Base-by-base conservation (phyloP, 106 monocot genomes). In the Platanthera zijinensis region DNA sequence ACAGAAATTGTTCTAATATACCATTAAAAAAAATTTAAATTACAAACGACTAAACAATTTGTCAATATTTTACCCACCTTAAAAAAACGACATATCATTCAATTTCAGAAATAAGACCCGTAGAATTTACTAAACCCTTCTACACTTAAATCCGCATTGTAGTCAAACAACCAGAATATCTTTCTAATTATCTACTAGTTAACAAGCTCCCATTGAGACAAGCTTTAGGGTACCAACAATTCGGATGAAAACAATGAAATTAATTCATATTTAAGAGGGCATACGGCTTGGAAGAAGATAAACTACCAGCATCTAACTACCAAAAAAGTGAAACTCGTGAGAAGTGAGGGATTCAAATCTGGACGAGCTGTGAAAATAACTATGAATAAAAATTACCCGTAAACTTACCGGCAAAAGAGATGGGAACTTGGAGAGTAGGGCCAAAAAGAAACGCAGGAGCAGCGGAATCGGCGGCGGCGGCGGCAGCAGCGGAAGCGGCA, bases 361-460 rank as follows among this genome's bases (percentile, higher is more conserved):
- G 21, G 51, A 71, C 15, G 17, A 48, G 21, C 15, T 48, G 8
- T 19, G 51, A 19, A 72, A 51, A 46, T 21, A 72, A 25, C 12
- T 5, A 50, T 46, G 72, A 19, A 5, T 22, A 47, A 15, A 70
- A 39, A 39, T 39, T 46, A 10, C 19, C 11, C 15, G 5, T 50
- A 22, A 49, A 74, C 46, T 78, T 25, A 99, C 97, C 97, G 14
- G 91, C 86, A 45, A 99, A 92, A 78, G 85, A 78, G 61, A 84
- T 57, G 46, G 89, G 84, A 47, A 90, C 76, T 52, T 99, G 97
- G 69, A 99, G 94, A 21, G 97, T 89, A 21, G 97, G 94, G n/a
- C 97, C 97, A 57, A 94, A 82, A 66, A 94, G 89, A 32, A 85
- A 79, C 3, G 84, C 78, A 30, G 87, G 83, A 9, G 89, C 87